Conservation (phyloP, 441 rosid genomes). For the Cnidoscolus chayamansa region DNA sequence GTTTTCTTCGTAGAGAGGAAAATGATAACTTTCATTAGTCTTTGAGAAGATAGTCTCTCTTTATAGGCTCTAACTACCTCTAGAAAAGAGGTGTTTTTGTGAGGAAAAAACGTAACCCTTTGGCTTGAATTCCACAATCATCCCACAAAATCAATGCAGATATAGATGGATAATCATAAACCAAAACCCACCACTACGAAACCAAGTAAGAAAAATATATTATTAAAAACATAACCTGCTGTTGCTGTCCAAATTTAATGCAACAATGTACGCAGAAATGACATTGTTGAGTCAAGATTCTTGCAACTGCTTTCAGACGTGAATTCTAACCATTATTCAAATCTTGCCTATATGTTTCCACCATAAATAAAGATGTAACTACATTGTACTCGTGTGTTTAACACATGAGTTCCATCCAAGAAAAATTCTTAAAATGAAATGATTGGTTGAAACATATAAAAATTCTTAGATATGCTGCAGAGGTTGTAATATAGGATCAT, state of each 20-base stretch:
- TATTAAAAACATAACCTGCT: no score
- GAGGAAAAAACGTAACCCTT: background rate
- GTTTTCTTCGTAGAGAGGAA: background rate
- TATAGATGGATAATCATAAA: background rate
- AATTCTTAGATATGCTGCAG: no score
- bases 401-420: no score
- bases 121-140: slow-evolving; percentile 12
- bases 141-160: slow-evolving; percentile 31
- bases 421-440: no score
- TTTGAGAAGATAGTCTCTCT: background rate
- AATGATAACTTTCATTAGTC: background rate
- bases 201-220: background rate
- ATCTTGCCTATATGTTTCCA: no score
- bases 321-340: slow-evolving; percentile 6
- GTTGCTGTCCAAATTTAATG: background rate
- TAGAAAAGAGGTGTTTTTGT: slow-evolving; percentile 16
- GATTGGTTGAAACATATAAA: no score
- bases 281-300: slow-evolving; percentile 10
- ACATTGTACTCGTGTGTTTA: no score
- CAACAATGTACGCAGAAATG: background rate
- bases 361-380: no score
- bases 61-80: slow-evolving; percentile 5
- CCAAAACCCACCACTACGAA: background rate
- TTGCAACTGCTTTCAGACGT: slow-evolving; percentile 15
- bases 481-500: no score